Conservation (phyloP, 1,139 yeast genomes). For the Hyphopichia burtonii region DNA sequence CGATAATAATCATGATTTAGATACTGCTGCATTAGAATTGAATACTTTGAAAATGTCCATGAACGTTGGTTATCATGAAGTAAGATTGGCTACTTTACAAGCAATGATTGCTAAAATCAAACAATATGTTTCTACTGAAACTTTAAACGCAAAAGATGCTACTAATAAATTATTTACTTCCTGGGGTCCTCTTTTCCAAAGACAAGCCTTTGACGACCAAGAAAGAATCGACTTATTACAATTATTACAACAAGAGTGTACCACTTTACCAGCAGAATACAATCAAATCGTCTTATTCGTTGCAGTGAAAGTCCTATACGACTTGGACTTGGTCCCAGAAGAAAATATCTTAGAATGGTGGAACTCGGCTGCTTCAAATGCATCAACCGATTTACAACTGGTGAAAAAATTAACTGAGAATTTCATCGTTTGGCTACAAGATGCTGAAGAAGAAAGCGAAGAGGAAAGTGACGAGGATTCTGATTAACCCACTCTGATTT, state of each 20-base stretch:
- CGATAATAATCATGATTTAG: constrained; percentile 88
- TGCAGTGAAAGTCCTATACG: constrained; percentile 70
- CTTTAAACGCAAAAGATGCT: constrained; percentile 74
- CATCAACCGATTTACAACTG: constrained; percentile 38
- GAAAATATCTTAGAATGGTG: constrained; percentile 83
- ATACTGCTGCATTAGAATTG: constrained; percentile 87
- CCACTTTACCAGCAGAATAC: constrained; percentile 24
- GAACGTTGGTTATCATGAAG: constrained; percentile 94
- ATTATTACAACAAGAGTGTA: constrained; percentile 52
- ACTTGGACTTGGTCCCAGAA: constrained; percentile 78
- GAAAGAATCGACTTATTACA: constrained; percentile 77
- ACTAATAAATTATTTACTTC: constrained; percentile 67
- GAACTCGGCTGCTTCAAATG: constrained; percentile 46
- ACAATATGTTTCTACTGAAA: constrained; percentile 73
- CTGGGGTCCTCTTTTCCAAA: constrained; percentile 77
- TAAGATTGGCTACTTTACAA: constrained; percentile 73
- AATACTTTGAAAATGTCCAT: constrained; percentile 96
- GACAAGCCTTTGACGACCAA: constrained; percentile 77
- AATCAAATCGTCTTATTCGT: constrained; percentile 59
- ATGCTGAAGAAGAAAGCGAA: constrained; percentile 75
- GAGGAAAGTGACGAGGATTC: constrained; percentile 7
- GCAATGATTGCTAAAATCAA: constrained; percentile 70
- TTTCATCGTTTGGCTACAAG: constrained; percentile 84
- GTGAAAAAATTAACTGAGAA: constrained; percentile 61
- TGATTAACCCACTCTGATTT: no score